Evolutionary conservation across 2,329 filamentous ascomycete species (phyloP), one percentile per base, ranked within the genome.

Genomic region (Aureobasidium sp.): DNA sequence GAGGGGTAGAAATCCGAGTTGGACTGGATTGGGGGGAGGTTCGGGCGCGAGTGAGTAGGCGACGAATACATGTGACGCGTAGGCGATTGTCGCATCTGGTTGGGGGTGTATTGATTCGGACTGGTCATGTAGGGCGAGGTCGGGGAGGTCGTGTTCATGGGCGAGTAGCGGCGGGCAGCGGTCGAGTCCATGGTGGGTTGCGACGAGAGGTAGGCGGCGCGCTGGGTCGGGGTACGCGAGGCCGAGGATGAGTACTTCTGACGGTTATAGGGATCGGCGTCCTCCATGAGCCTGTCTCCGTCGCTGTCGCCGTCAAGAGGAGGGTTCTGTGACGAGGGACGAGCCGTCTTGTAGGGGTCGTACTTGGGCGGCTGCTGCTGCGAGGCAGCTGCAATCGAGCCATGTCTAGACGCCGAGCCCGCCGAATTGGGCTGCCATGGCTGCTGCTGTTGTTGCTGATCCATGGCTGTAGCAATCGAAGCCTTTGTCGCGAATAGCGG

Each of bases 151-250:
- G 49, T 54, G 73, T 96, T 93, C 92, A 97, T 97, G 66, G 93
- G 94, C 50, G 93, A 97, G 77, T 97, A 97, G 72, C 92, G 86
- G 74, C 95, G 90, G 63, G 91, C 90, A 55, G 93, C 90, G 55
- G 93, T 88, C 68, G 91, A 84, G 53, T 57, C 53, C 34, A 39
- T 27, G 47, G 16, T 36, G 47, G 47, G 47, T 50, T 50, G 47
- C 47, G 47, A 50, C 30, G 47, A 50, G 4, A 54, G 52, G 37
- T 54, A 54, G 65, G 84, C 90, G 63, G 85, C 79, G 67, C 93
- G 86, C 70, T 91, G 85, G 37, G 66, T 88, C 3, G 57, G 57
- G 7, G 57, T 59, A 27, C 57, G 55, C 74, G 85, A 85, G 47
- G 90, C 85, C 21, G 21, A 21, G 67, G 90, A 86, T 76, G 91